A percentile compares a stretch with the other conserved stretches of the same genome.
Conservation (phyloP, 306 rosid species). For the Oxytropis ochrocephala region DNA sequence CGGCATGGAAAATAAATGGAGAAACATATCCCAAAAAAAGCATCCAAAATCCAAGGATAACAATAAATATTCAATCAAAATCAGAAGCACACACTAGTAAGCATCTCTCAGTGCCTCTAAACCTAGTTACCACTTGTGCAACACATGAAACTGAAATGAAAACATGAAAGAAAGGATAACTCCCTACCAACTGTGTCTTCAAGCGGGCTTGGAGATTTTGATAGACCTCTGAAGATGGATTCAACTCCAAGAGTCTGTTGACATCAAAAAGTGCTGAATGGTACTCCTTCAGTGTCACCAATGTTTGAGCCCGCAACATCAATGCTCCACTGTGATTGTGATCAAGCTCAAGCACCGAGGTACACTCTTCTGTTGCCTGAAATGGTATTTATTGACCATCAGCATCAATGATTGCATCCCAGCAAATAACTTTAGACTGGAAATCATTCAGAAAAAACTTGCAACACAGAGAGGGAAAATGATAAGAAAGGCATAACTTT, state of each 20-base stretch:
- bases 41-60: background rate
- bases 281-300: slow-evolving; percentile 79
- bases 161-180: slow-evolving; percentile 13
- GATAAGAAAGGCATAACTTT: background rate
- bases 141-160: slow-evolving; percentile 11
- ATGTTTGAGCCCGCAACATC: slow-evolving; percentile 83
- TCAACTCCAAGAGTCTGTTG: slow-evolving; percentile 71
- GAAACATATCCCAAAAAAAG: background rate
- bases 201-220: slow-evolving; percentile 84
- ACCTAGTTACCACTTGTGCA: background rate
- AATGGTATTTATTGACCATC: slow-evolving; percentile 15
- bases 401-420: background rate
- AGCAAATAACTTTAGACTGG: background rate
- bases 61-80: background rate
- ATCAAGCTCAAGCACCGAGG: slow-evolving; percentile 88
- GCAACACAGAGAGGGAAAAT: background rate
- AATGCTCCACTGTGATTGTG: slow-evolving; percentile 73
- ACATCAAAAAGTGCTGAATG: slow-evolving; percentile 93
- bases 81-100: background rate
- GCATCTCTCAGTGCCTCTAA: background rate
- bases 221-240: slow-evolving; percentile 90
- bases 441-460: background rate
- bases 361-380: slow-evolving; percentile 92
- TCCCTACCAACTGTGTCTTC: slow-evolving; percentile 79
- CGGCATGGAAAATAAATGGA: background rate